Evolutionary conservation across 176 grass and related monocot species (phyloP), one percentile per base, ranked within the genome.

Genomic region (Ananas comosus): DNA sequence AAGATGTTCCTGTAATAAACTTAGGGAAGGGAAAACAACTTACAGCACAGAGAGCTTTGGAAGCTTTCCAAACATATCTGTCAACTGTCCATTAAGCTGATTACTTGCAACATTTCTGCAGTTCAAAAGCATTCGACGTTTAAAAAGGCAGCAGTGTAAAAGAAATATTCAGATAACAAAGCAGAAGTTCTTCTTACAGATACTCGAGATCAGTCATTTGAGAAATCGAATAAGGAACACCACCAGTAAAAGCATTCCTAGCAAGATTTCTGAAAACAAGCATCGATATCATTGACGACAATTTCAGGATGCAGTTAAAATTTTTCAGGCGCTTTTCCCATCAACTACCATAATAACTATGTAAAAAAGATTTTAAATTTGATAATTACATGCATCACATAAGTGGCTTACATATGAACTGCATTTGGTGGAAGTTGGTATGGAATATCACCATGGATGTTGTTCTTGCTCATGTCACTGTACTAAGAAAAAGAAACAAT

Each of bases 391-490:
- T 7, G 51, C 10, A 61, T 68, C 67, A 29, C 2, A 76, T 47
- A 23, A 53, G 63, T 9, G 42, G 82, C 94, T 91, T 83, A 91
- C 94, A 99, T 51, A 42, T 88, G 72, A 74, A 88, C 78, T 24
- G 80, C 50, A 29, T 99, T 99, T 50, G 94, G 94, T 65, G 94
- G 94, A 68, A 99, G 94, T 70, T 92, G 85, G 49, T 91, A 99
- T 3, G 90, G 90, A 18, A 99, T 85, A 68, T 88, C 87, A 12
- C 94, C 90, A 6, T 87, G 71, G 66, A 99, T 78, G 68, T 99
- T 93, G 79, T 99, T 99, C 67, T 88, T 90, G 80, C 94, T 99
- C 33, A 88, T 74, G 68, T 99, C 90, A 67, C 94, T 93, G 87
- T 88, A 88, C 87, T 90, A 93, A 68, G 90, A 73, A 72, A 80